These are phyloP conservation scores for Aureobasidium sp. DNA, from an alignment of 2,329 filamentous ascomycete species.

Conservation along the genomic window DNA sequence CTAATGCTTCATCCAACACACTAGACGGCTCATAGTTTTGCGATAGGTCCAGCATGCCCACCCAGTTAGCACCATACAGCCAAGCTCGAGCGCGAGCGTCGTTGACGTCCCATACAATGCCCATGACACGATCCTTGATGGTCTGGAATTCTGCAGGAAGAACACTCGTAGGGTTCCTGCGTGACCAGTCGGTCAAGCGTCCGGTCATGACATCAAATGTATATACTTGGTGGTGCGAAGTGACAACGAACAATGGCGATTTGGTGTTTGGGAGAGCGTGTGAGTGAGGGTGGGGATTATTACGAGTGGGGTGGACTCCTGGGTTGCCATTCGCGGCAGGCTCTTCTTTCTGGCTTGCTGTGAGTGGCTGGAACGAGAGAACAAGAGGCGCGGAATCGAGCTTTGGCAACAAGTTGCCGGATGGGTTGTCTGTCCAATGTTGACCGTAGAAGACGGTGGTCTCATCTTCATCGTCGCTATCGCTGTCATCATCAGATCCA, in stretches of 20 bases:
- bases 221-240: slow-evolving; percentile 60
- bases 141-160: slow-evolving; percentile 69
- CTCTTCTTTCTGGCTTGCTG: slow-evolving; percentile 2
- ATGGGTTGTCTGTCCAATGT: slow-evolving; percentile 70
- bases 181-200: slow-evolving; percentile 75
- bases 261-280: slow-evolving; percentile 50
- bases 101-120: slow-evolving; percentile 69
- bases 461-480: slow-evolving; percentile 41
- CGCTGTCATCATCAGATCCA: slow-evolving; percentile 31
- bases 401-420: slow-evolving; percentile 39
- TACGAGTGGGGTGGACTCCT: slow-evolving; percentile 43
- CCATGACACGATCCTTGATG: slow-evolving; percentile 73
- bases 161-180: slow-evolving; percentile 67
- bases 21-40: slow-evolving; percentile 52
- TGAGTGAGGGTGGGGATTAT: slow-evolving; percentile 48
- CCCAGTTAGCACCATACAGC: slow-evolving; percentile 78
- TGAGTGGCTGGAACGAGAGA: slow-evolving; percentile 39
- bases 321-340: slow-evolving; percentile 38
- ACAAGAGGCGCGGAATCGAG: slow-evolving; percentile 40
- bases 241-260: slow-evolving; percentile 54
- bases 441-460: slow-evolving; percentile 50
- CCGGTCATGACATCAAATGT: slow-evolving; percentile 75
- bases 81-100: slow-evolving; percentile 59
- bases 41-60: slow-evolving; percentile 86
- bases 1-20: neutral